Percentiles rank a stretch among this genome's conserved stretches.
These are phyloP conservation scores for Parachaetomium inaequale DNA, from an alignment of 495 filamentous ascomycete genomes.

Conservation along the genomic window DNA sequence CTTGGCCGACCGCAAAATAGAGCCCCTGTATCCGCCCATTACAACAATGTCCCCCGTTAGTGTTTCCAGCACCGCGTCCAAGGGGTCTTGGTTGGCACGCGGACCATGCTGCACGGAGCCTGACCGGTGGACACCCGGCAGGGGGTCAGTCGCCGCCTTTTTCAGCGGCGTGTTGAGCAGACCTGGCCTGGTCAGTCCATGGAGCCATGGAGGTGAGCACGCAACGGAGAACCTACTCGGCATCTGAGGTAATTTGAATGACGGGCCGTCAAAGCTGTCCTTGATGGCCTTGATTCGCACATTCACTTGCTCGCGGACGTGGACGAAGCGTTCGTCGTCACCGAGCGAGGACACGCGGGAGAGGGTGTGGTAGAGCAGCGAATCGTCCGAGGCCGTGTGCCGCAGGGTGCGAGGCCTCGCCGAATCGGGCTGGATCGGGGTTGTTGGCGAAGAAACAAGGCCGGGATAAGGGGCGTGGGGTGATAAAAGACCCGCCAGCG, in stretches of 20 bases:
- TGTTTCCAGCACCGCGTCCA: slow-evolving; percentile 63
- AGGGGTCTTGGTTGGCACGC: slow-evolving; percentile 32
- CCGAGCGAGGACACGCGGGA: slow-evolving; percentile 80
- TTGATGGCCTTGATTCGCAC: slow-evolving; percentile 86
- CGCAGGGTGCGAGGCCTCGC: slow-evolving; percentile 43
- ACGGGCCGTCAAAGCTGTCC: slow-evolving; percentile 75
- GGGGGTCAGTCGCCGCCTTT: slow-evolving; percentile 22
- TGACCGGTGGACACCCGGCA: slow-evolving; percentile 14
- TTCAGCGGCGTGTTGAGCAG: slow-evolving; percentile 41
- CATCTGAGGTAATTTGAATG: slow-evolving; percentile 64
- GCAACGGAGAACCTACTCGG: slow-evolving; percentile 48
- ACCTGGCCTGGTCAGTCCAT: slow-evolving; percentile 25
- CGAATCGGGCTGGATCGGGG: slow-evolving; percentile 23
- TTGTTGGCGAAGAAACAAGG: slow-evolving; percentile 24
- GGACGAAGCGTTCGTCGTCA: slow-evolving; percentile 77
- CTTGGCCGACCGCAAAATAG: slow-evolving; percentile 78
- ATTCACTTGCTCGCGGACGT: slow-evolving; percentile 77
- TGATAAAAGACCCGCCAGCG: slow-evolving; percentile 7
- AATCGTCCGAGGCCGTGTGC: slow-evolving; percentile 70
- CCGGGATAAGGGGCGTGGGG: background rate
- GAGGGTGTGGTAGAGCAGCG: slow-evolving; percentile 61
- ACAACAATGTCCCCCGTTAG: slow-evolving; percentile 83
- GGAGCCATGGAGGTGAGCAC: slow-evolving; percentile 22
- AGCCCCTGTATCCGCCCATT: slow-evolving; percentile 88
- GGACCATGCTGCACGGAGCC: slow-evolving; percentile 12